A percentile compares a stretch with the other conserved stretches of the same genome.
Conservation (phyloP, 2,329 filamentous ascomycete genomes). For the Lachnellula subtilissima region DNA sequence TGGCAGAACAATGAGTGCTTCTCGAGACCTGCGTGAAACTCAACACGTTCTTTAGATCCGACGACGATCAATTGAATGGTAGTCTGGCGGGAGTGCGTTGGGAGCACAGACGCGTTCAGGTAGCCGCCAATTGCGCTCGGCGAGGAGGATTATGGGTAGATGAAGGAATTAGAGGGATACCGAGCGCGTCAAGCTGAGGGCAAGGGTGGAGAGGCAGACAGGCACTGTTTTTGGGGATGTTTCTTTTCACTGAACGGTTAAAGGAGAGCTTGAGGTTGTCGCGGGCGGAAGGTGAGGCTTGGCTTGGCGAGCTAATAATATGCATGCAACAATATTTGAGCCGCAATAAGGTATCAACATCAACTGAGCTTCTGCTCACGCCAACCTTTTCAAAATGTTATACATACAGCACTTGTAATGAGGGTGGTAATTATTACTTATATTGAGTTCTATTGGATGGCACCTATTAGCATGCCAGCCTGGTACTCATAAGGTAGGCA, state of each 20-base stretch:
- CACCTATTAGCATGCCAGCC: neutral
- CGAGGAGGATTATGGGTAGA: neutral
- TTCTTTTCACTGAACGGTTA: neutral
- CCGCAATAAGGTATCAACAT: no score
- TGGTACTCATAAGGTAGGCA: neutral
- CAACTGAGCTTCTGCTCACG: no score
- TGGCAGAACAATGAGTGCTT: neutral
- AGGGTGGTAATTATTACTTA: no score
- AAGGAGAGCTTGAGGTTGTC: neutral
- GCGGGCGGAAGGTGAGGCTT: neutral
- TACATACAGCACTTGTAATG: no score
- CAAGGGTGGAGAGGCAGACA: neutral
- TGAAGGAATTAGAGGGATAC: neutral
- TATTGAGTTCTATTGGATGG: neutral
- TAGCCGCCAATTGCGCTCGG: neutral
- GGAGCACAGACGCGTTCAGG: neutral
- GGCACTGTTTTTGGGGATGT: no score
- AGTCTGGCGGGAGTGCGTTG: neutral
- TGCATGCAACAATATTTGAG: neutral
- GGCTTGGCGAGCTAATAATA: neutral
- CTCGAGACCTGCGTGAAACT: slow-evolving; percentile 3
- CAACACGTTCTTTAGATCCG: slow-evolving; percentile 3
- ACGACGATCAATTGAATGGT: slow-evolving; percentile 6
- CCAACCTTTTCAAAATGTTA: no score
- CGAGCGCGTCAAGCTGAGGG: neutral